phyloP scores from a whole-genome alignment of 176 grass and related monocot species.

The Oropetium thomaeum region DNA sequence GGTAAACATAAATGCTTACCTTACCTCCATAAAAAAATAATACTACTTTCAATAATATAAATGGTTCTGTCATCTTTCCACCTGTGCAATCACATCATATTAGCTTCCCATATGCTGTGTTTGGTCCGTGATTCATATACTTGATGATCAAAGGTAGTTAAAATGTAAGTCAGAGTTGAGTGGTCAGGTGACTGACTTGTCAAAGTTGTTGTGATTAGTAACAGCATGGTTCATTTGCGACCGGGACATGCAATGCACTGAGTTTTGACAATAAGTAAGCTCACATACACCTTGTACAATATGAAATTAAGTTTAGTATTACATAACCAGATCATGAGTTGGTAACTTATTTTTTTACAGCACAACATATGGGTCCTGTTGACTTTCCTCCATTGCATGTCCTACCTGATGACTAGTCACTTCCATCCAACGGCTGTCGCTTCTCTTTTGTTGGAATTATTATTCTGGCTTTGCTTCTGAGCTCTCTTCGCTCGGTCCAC shows the following conservation, averaged over 20 bases:
- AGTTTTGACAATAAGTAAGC: not conserved
- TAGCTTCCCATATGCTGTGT: not conserved
- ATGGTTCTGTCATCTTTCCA: not conserved
- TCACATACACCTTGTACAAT: not conserved
- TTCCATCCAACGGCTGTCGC: not conserved
- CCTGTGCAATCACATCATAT: not conserved
- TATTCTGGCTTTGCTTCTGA: constrained; percentile 20
- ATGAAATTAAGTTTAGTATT: not conserved
- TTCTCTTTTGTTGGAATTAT: not conserved
- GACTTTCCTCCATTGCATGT: not conserved
- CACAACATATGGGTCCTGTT: not conserved
- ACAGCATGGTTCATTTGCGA: not conserved
- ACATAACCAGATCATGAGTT: not conserved
- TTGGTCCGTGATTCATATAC: not conserved
- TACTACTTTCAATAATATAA: not conserved
- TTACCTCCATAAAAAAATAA: not conserved
- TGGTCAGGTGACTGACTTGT: not conserved
- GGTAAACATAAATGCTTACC: not conserved
- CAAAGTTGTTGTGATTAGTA: not conserved
- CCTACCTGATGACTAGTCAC: not conserved
- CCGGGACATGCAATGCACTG: not conserved
- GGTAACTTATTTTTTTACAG: not conserved
- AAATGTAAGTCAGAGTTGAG: not conserved
- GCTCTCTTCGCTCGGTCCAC: constrained; percentile 20
- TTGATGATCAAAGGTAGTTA: not conserved